These are phyloP conservation scores for Macrophomina tecta DNA, from an alignment of 2,329 filamentous ascomycete genomes.

Conservation along the genomic window DNA sequence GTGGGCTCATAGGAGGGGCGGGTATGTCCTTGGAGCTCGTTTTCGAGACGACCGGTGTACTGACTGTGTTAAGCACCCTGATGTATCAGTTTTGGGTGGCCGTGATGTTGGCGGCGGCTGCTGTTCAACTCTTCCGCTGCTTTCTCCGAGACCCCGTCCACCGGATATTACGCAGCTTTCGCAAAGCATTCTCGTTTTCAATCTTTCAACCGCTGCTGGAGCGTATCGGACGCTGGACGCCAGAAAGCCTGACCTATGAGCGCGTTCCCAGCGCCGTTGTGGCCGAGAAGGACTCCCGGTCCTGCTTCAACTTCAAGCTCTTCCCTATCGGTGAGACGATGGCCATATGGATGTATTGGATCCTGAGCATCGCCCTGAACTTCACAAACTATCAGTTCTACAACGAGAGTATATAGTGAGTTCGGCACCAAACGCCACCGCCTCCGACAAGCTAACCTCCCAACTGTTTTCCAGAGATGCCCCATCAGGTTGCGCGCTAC, in stretches of 20 bases:
- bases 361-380: constrained; percentile 9
- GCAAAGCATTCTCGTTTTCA: background rate
- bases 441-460: background rate
- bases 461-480: background rate
- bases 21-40: background rate
- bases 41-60: background rate
- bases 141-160: constrained; percentile 7
- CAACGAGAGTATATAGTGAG: constrained; percentile 15
- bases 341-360: constrained; percentile 11
- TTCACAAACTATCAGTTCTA: constrained; percentile 16
- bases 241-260: constrained; percentile 5
- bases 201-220: background rate
- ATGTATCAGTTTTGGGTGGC: constrained; percentile 12
- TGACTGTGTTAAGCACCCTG: background rate
- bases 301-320: constrained; percentile 14
- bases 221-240: constrained; percentile 1
- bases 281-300: constrained; percentile 14
- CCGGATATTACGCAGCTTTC: background rate
- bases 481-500: constrained; percentile 1
- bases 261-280: background rate
- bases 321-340: constrained; percentile 7
- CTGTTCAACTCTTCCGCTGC: constrained; percentile 4
- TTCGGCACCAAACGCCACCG: background rate
- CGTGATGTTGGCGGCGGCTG: background rate
- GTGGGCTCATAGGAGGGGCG: constrained; percentile 14